Conservation (phyloP, 2,329 filamentous ascomycete genomes). For the Alternaria brassicicola region DNA sequence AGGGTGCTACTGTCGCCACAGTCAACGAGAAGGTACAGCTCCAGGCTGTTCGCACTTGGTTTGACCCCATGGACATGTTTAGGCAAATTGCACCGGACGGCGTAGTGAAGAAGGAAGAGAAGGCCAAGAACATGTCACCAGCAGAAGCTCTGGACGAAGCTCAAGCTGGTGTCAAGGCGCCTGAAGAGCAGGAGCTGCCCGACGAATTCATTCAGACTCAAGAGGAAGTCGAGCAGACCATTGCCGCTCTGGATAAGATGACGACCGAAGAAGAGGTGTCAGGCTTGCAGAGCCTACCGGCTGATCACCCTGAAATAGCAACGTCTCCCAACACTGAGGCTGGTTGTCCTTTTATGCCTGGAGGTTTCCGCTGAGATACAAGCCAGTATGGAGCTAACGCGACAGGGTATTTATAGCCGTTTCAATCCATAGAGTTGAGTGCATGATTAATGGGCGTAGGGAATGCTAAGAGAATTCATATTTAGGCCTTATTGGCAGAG, state of each 20-base stretch:
- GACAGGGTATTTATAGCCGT: background rate
- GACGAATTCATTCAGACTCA: constrained; percentile 20
- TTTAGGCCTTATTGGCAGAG: background rate
- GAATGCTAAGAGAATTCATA: no score
- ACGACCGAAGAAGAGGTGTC: background rate
- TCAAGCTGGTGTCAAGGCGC: constrained; percentile 17
- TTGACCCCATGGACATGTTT: constrained; percentile 71
- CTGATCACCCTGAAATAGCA: constrained; percentile 12
- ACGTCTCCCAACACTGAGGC: background rate
- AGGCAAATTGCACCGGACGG: constrained; percentile 64
- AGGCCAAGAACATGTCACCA: constrained; percentile 44
- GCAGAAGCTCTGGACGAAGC: constrained; percentile 35
- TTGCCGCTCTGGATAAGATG: constrained; percentile 16
- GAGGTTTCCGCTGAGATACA: background rate
- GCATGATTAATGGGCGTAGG: background rate
- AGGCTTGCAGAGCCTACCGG: constrained; percentile 9
- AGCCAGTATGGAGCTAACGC: no score
- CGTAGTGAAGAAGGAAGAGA: constrained; percentile 53
- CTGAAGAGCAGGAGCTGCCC: constrained; percentile 21
- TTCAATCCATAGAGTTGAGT: background rate
- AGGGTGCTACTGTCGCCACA: constrained; percentile 66
- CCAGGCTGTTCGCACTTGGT: constrained; percentile 66
- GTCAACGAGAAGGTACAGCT: constrained; percentile 67
- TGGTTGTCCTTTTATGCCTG: constrained; percentile 19
- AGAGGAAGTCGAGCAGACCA: constrained; percentile 14